phyloP scores from a whole-genome alignment of 768 basidiomycete genomes.

The Mycena rebaudengoi region DNA sequence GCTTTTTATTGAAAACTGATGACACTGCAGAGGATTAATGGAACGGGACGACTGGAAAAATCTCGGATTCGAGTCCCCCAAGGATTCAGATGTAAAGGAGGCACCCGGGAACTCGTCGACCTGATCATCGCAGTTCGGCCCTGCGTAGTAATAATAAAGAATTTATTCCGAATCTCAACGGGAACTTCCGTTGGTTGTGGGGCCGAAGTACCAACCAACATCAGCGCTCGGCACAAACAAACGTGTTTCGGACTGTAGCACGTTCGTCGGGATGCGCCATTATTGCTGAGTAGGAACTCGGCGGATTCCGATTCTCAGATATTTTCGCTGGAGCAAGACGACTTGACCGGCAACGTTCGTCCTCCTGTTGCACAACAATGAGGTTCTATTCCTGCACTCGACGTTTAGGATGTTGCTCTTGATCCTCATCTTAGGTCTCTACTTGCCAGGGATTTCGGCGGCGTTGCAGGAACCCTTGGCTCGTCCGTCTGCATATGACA shows the following conservation, averaged over 20 bases:
- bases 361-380: neutral
- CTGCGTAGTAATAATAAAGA: slow-evolving; percentile 1
- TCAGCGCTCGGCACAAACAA: too few relatives aligned
- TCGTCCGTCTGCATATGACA: slow-evolving; percentile 53
- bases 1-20: neutral
- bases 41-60: slow-evolving; percentile 88
- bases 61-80: slow-evolving; percentile 75
- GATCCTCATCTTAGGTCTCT: slow-evolving; percentile 1
- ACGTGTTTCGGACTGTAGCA: too few relatives aligned
- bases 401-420: slow-evolving; percentile 10
- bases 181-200: neutral
- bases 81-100: slow-evolving; percentile 47
- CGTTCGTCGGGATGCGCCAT: too few relatives aligned
- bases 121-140: slow-evolving; percentile 20
- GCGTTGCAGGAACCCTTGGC: slow-evolving; percentile 8
- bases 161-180: neutral
- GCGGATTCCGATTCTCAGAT: neutral
- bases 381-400: neutral
- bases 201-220: too few relatives aligned
- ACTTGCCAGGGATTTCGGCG: neutral
- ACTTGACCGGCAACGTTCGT: slow-evolving; percentile 18
- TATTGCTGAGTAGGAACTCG: neutral
- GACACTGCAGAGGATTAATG: slow-evolving; percentile 78
- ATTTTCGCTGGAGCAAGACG: neutral
- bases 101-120: slow-evolving; percentile 25